phyloP scores from a whole-genome alignment of 2,329 filamentous ascomycete species.

The Pestalotiopsis sp. region DNA sequence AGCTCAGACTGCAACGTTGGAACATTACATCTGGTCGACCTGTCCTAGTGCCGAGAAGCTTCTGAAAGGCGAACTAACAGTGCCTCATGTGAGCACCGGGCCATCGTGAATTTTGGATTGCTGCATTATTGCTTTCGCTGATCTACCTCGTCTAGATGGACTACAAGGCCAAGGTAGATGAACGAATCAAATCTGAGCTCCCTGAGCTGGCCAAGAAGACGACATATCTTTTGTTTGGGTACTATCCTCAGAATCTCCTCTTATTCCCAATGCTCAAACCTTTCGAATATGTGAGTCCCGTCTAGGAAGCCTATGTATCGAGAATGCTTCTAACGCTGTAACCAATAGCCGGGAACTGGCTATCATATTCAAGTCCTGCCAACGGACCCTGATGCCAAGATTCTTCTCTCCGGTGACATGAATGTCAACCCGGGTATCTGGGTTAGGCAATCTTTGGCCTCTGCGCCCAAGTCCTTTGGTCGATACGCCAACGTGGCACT shows the following conservation, averaged over 20 bases:
- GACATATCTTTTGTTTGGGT: slow-evolving; percentile 37
- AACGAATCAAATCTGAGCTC: slow-evolving; percentile 36
- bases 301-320: neutral
- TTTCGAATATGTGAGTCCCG: slow-evolving; percentile 6
- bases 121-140: neutral
- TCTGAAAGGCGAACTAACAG: slow-evolving; percentile 28
- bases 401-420: slow-evolving; percentile 27
- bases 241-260: slow-evolving; percentile 31
- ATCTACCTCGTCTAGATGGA: slow-evolving; percentile 33
- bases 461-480: slow-evolving; percentile 17
- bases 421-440: slow-evolving; percentile 26
- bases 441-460: slow-evolving; percentile 23
- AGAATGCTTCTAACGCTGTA: neutral
- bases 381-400: slow-evolving; percentile 20
- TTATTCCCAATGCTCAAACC: slow-evolving; percentile 14
- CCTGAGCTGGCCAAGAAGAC: slow-evolving; percentile 34
- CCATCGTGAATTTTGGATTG: neutral
- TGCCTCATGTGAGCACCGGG: slow-evolving; percentile 26
- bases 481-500: slow-evolving; percentile 26
- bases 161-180: slow-evolving; percentile 40
- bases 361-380: slow-evolving; percentile 24
- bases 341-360: slow-evolving; percentile 2
- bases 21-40: slow-evolving; percentile 48
- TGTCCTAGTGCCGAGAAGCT: slow-evolving; percentile 33
- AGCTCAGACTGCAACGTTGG: slow-evolving; percentile 32